Evolutionary conservation across 2,329 filamentous ascomycete genomes (phyloP).

Genomic region (Aulographum hederae): DNA sequence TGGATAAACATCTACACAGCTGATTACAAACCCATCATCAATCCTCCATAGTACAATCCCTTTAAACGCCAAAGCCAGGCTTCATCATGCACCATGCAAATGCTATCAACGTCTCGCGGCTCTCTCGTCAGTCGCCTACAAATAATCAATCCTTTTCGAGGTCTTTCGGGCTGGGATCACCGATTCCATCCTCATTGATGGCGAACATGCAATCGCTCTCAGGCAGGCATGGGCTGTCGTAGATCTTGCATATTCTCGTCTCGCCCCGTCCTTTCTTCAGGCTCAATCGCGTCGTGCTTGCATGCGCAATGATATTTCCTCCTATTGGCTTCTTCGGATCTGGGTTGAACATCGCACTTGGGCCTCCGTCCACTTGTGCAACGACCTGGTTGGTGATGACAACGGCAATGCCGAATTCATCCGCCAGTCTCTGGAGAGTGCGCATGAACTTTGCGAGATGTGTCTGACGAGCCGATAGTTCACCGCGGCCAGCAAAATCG

Average conservation of each 20-base stretch:
- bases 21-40: no score
- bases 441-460: slow-evolving; percentile 82
- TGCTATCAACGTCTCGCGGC: no score
- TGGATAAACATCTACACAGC: no score
- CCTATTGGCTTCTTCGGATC: slow-evolving; percentile 99
- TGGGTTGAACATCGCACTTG: slow-evolving; percentile 95
- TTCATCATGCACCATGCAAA: no score
- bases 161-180: slow-evolving; percentile 89
- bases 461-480: slow-evolving; percentile 82
- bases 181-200: slow-evolving; percentile 92
- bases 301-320: slow-evolving; percentile 96
- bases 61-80: no score
- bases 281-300: slow-evolving; percentile 84
- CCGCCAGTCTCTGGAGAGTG: slow-evolving; percentile 56
- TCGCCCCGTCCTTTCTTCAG: slow-evolving; percentile 90
- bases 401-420: slow-evolving; percentile 86
- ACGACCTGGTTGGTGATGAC: slow-evolving; percentile 99
- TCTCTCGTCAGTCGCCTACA: no score
- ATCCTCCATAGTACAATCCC: no score
- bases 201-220: slow-evolving; percentile 95
- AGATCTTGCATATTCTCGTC: slow-evolving; percentile 97
- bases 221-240: slow-evolving; percentile 91
- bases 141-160: slow-evolving; percentile 55
- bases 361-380: slow-evolving; percentile 90
- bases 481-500: slow-evolving; percentile 90